These are phyloP conservation scores for Talaromyces stipitatus DNA, from an alignment of 495 filamentous ascomycete genomes.

Conservation along the genomic window DNA sequence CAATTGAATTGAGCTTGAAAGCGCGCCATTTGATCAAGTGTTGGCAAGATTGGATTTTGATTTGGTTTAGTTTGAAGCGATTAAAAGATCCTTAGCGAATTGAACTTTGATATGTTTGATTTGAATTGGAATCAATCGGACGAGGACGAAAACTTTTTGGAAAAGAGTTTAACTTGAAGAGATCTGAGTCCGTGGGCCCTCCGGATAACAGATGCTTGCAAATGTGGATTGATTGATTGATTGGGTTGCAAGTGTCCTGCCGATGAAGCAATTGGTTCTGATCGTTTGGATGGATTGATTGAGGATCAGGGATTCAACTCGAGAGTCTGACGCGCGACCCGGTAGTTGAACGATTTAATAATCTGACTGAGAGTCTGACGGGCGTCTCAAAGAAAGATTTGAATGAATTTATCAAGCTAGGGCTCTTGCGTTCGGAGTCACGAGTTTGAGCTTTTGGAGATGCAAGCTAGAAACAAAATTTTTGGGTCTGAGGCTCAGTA, in stretches of 20 bases:
- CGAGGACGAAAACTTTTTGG: background rate
- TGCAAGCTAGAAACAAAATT: background rate
- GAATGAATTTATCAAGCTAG: background rate
- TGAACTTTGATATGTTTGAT: background rate
- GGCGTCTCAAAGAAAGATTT: background rate
- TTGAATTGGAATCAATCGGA: background rate
- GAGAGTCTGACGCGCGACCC: background rate
- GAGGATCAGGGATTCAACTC: background rate
- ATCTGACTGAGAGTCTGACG: background rate
- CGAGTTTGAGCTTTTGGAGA: background rate
- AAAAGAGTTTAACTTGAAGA: background rate
- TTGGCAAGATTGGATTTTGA: background rate
- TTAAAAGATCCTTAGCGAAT: background rate
- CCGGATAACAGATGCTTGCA: conserved; percentile 5
- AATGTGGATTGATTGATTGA: background rate
- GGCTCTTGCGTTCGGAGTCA: background rate
- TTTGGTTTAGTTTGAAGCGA: too few species aligned
- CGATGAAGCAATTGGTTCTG: background rate
- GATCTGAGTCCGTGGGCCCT: background rate
- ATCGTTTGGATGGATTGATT: background rate
- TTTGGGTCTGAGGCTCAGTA: background rate
- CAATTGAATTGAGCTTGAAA: background rate
- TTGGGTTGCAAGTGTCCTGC: conserved; percentile 1
- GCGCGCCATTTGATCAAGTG: background rate
- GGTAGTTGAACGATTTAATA: background rate